phyloP scores from a whole-genome alignment of 1,284 basidiomycete species.

The Ceratobasidium sp. region DNA sequence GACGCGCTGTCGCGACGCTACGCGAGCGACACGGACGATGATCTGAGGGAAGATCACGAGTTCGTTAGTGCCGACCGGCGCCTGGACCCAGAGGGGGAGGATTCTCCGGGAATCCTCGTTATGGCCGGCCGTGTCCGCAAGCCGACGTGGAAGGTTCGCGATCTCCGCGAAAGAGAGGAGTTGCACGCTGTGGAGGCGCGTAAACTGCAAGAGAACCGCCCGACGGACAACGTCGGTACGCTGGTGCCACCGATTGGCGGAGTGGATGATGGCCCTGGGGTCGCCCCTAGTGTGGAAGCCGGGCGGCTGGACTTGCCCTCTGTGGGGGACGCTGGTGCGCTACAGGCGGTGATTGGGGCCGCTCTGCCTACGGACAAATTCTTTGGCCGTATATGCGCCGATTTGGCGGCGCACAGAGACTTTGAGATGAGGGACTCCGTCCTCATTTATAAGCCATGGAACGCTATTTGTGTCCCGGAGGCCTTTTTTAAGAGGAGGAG shows the following conservation, averaged over 20 bases:
- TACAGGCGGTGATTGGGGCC: conserved; percentile 50
- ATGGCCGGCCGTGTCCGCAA: conserved; percentile 14
- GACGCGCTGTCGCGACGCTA: conserved; percentile 54
- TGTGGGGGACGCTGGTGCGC: conserved; percentile 48
- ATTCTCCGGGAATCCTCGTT: conserved; percentile 51
- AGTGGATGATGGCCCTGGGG: background rate
- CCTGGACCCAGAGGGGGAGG: conserved; percentile 54
- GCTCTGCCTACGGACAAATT: conserved; percentile 44
- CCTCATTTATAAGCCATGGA: too few species aligned
- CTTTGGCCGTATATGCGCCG: conserved; percentile 11
- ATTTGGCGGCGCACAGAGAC: background rate
- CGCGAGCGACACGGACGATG: conserved; percentile 51
- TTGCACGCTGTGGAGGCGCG: background rate
- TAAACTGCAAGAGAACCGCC: conserved; percentile 32
- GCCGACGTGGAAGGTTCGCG: conserved; percentile 11
- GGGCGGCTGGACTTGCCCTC: background rate
- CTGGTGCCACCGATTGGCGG: background rate
- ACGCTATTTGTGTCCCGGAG: conserved; percentile 60
- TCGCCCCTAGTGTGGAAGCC: too few species aligned
- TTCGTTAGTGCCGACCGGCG: conserved; percentile 54
- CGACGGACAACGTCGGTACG: background rate
- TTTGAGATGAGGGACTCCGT: too few species aligned
- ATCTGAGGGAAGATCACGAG: conserved; percentile 51
- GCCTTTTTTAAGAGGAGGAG: conserved; percentile 42
- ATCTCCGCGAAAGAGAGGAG: conserved; percentile 4